phyloP scores from a whole-genome alignment of 164 flowering plant genomes.

The Hamamelis virginiana region DNA sequence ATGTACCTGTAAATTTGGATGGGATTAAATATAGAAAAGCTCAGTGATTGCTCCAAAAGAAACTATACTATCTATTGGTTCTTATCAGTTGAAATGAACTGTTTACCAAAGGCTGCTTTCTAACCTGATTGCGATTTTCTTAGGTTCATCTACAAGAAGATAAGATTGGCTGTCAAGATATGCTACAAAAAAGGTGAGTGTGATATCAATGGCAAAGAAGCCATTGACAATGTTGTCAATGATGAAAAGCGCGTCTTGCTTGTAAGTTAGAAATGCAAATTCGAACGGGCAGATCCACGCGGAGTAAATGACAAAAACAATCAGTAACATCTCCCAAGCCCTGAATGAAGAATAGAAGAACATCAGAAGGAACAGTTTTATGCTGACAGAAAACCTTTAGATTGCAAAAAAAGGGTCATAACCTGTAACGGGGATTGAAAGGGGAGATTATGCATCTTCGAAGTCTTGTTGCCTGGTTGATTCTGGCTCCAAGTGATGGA shows the following conservation, averaged over 20 bases:
- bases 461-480: slow-evolving; percentile 62
- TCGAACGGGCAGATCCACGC: slow-evolving; percentile 98
- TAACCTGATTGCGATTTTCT: slow-evolving; percentile 82
- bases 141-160: slow-evolving; percentile 74
- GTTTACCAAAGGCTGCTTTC: slow-evolving; percentile 6
- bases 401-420: slow-evolving; percentile 3
- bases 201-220: slow-evolving; percentile 86
- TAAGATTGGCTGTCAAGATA: slow-evolving; percentile 69
- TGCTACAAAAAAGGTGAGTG: slow-evolving; percentile 93
- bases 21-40: slow-evolving; percentile 3
- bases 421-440: slow-evolving; percentile 77
- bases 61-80: background rate
- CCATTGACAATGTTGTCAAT: slow-evolving; percentile 76
- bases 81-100: background rate
- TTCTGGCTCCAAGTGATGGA: slow-evolving; percentile 90
- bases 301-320: slow-evolving; percentile 76
- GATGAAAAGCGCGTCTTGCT: slow-evolving; percentile 60
- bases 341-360: slow-evolving; percentile 40
- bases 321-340: slow-evolving; percentile 91
- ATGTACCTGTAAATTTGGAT: slow-evolving; percentile 63
- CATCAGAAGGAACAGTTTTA: slow-evolving; percentile 10
- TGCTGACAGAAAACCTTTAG: background rate
- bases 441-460: slow-evolving; percentile 74
- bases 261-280: slow-evolving; percentile 76
- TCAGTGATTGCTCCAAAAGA: slow-evolving; percentile 4